Conservation (phyloP, 2,329 filamentous ascomycete genomes). For the Microdochium trichocladiopsis region DNA sequence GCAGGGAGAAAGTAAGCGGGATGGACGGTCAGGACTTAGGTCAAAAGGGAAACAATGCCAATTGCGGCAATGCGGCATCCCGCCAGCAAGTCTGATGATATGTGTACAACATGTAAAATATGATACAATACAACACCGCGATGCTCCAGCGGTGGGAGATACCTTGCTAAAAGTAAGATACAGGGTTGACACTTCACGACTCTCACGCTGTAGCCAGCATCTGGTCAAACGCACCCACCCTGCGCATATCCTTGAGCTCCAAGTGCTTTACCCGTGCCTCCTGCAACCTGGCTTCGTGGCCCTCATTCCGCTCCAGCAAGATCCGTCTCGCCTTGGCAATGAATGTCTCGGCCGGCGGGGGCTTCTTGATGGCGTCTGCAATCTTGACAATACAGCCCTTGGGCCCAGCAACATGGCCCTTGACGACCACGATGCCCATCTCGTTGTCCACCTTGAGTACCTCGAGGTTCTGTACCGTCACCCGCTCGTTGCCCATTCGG, state of each 20-base stretch:
- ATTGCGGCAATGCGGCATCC: too few relatives aligned
- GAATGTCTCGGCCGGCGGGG: slow-evolving; percentile 41
- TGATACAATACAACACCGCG: slow-evolving; percentile 12
- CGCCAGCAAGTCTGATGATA: slow-evolving; percentile 4
- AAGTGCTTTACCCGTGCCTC: slow-evolving; percentile 42
- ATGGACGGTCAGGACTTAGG: too few relatives aligned
- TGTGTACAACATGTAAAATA: slow-evolving; percentile 21
- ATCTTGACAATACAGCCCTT: slow-evolving; percentile 80
- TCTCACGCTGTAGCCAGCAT: slow-evolving; percentile 14
- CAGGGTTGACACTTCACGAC: slow-evolving; percentile 4
- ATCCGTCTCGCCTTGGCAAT: slow-evolving; percentile 35
- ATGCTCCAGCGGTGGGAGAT: neutral
- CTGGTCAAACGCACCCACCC: slow-evolving; percentile 30
- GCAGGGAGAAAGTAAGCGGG: too few relatives aligned
- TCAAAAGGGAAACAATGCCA: too few relatives aligned
- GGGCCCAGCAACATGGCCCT: slow-evolving; percentile 79
- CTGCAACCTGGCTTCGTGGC: slow-evolving; percentile 37
- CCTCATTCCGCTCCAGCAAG: slow-evolving; percentile 38
- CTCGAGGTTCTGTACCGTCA: slow-evolving; percentile 86
- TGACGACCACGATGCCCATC: slow-evolving; percentile 82
- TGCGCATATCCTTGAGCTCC: slow-evolving; percentile 43
- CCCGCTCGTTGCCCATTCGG: slow-evolving; percentile 83
- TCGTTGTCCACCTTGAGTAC: slow-evolving; percentile 82
- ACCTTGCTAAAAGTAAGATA: neutral
- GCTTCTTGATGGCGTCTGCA: slow-evolving; percentile 86